Evolutionary conservation across 768 basidiomycete species (phyloP).

Genomic region (Pleurotus sapidus): DNA sequence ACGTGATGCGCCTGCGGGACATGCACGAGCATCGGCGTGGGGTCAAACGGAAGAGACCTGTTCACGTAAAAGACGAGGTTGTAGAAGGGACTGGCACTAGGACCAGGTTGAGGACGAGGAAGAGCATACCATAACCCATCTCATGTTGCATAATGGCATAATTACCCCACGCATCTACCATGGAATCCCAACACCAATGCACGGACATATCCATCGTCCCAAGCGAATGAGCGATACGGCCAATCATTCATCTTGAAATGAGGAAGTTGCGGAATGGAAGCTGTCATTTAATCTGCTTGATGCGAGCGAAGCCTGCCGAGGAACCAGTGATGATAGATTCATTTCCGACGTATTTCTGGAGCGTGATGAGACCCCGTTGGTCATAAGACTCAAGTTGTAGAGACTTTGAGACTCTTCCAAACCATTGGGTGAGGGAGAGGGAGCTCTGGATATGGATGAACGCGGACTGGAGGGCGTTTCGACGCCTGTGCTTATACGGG

Average conservation of each 20-base stretch:
- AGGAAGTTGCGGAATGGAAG: not conserved
- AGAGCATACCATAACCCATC: not conserved
- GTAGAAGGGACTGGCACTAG: not conserved
- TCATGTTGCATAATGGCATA: not conserved
- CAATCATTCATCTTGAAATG: slow-evolving; percentile 7
- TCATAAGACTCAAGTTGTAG: slow-evolving; percentile 15
- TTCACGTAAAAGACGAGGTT: not conserved
- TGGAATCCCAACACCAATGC: not conserved
- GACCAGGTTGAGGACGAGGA: not conserved
- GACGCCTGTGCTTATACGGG: slow-evolving; percentile 14
- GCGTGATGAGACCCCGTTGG: slow-evolving; percentile 41
- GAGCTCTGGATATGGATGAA: slow-evolving; percentile 39
- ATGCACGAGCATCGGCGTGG: slow-evolving; percentile 15
- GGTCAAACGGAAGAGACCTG: not conserved
- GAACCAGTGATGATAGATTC: slow-evolving; percentile 51
- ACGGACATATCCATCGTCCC: not conserved
- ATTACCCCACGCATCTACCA: not conserved
- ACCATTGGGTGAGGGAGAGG: slow-evolving; percentile 40
- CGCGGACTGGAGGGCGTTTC: slow-evolving; percentile 37
- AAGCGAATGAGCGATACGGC: too few relatives aligned
- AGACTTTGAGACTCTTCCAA: slow-evolving; percentile 33
- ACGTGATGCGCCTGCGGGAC: slow-evolving; percentile 46
- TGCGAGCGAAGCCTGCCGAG: slow-evolving; percentile 28
- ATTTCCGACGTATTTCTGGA: slow-evolving; percentile 69
- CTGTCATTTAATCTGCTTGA: slow-evolving; percentile 2